phyloP scores from a whole-genome alignment of 1,139 yeast genomes.

The Schwanniomyces etchellsii region DNA sequence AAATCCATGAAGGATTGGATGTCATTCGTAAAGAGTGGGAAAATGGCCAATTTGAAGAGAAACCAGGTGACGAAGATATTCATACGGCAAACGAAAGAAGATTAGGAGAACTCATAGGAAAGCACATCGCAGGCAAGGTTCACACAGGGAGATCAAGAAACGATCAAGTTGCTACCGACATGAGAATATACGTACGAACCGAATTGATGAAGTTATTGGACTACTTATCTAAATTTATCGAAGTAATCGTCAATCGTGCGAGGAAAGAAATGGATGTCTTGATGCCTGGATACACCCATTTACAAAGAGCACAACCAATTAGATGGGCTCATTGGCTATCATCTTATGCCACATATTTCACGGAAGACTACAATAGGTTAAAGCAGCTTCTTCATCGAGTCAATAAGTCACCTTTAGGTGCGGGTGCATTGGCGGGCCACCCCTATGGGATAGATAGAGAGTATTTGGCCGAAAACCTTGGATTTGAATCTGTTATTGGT shows the following conservation, averaged over 20 bases:
- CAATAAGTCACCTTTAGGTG: slow-evolving; percentile 87
- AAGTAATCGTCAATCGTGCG: slow-evolving; percentile 69
- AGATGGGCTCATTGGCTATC: slow-evolving; percentile 98
- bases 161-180: slow-evolving; percentile 97
- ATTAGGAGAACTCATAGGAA: slow-evolving; percentile 92
- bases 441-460: slow-evolving; percentile 98
- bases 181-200: slow-evolving; percentile 90
- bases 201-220: slow-evolving; percentile 56
- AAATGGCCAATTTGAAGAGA: slow-evolving; percentile 65
- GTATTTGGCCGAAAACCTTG: slow-evolving; percentile 70
- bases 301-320: slow-evolving; percentile 98
- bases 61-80: slow-evolving; percentile 94
- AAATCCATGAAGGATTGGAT: slow-evolving; percentile 78
- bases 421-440: slow-evolving; percentile 98
- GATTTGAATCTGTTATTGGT: slow-evolving; percentile 82
- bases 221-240: slow-evolving; percentile 56
- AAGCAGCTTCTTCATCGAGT: slow-evolving; percentile 75
- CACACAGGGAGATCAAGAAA: slow-evolving; percentile 98
- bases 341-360: slow-evolving; percentile 89
- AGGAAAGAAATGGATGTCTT: slow-evolving; percentile 79
- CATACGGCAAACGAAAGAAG: slow-evolving; percentile 99
- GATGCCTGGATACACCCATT: slow-evolving; percentile 98
- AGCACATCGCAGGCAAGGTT: slow-evolving; percentile 90
- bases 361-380: slow-evolving; percentile 83
- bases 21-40: slow-evolving; percentile 78